Evolutionary conservation across 164 flowering plant genomes (phyloP), one percentile per base, ranked within the genome.

Genomic region (Protea cynaroides): DNA sequence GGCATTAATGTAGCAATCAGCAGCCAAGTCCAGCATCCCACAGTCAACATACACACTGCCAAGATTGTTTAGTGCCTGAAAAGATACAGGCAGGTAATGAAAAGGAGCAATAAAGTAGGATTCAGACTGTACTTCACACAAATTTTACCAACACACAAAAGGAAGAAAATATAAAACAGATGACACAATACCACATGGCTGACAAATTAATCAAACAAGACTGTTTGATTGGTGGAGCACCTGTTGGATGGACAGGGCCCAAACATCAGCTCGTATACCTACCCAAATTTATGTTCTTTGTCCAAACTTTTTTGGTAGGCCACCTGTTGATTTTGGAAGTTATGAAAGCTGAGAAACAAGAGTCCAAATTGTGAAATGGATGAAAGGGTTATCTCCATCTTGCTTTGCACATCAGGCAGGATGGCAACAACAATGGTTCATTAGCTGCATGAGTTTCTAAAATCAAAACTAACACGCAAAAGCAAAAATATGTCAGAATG

Each of bases 21-120:
- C 96, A 49, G 99, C 99, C 68, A 81, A 65, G 54, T 94, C 96
- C 51, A 84, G 71, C 58, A 91, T 78, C 46, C 84, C 89, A 68
- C 84, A 81, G 68, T 91, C 99, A 38, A 89, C 99, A 60, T 83
- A 89, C 37, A 94, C 91, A 64, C 99, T 94, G 47, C 99, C 99
- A 56, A 94, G 93, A 72, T 94, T 94, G 90, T 94, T 94, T 61
- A 89, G 77, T 24, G 99, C 99, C 99, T 94, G 84, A 67, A 55
- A 69, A 63, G 61, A 29, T 43, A 40, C 5, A 17, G 18, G 34
- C 34, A 51, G 60, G 23, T 15, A 54, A 53, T 4, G 46, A 40
- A 40, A 40, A 40, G 34, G 46, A 40, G 4, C 14, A 40, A 40
- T 40, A 40, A 10, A 40, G 14, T 3, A 9, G 10, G 14, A 40